A percentile compares a stretch with the other conserved stretches of the same genome.
phyloP scores from a whole-genome alignment of 176 grass and related monocot species.

The Oryza meyeriana region DNA sequence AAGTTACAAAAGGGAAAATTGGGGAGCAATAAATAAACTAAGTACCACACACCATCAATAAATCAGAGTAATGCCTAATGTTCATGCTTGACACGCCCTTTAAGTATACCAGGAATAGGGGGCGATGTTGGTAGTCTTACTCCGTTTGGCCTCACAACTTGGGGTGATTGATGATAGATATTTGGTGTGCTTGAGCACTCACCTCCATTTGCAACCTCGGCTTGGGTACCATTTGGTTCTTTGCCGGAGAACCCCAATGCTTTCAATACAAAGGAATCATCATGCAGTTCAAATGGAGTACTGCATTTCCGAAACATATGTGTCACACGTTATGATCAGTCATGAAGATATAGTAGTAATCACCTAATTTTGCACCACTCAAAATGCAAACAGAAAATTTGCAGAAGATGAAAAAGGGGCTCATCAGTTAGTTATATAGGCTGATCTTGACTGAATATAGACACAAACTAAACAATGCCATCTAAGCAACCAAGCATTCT shows the following conservation, averaged over 20 bases:
- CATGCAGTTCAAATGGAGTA: constrained; percentile 91
- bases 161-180: constrained; percentile 40
- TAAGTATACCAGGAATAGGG: constrained; percentile 90
- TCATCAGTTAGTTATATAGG: background rate
- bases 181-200: constrained; percentile 57
- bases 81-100: constrained; percentile 85
- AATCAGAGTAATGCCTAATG: constrained; percentile 23
- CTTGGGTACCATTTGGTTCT: constrained; percentile 41
- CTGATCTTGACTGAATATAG: constrained; percentile 14
- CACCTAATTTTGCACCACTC: background rate
- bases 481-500: background rate
- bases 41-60: constrained; percentile 10
- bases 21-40: constrained; percentile 30
- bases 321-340: constrained; percentile 11
- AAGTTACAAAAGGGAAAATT: constrained; percentile 28
- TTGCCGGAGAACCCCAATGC: constrained; percentile 83
- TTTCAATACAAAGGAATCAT: constrained; percentile 91
- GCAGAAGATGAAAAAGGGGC: background rate
- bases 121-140: constrained; percentile 43
- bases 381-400: background rate
- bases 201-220: constrained; percentile 43
- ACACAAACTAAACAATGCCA: background rate
- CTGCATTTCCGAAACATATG: constrained; percentile 51
- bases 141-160: constrained; percentile 39
- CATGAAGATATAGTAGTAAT: background rate